These are phyloP conservation scores for Psilocybe sp. DNA, from an alignment of 768 basidiomycete species.

Conservation along the genomic window DNA sequence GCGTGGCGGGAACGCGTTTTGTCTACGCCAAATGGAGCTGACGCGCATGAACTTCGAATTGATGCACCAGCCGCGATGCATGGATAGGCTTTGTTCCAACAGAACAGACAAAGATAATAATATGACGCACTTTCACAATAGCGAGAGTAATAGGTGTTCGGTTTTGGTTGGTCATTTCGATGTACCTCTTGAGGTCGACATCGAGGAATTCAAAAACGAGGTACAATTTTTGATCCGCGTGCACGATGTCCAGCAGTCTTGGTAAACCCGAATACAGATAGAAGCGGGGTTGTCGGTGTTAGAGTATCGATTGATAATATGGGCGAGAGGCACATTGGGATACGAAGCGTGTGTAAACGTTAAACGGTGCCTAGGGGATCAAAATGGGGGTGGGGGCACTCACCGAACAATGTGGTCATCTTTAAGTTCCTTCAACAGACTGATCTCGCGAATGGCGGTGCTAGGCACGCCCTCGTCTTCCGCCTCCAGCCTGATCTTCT, in stretches of 20 bases:
- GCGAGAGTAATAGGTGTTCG: conserved; percentile 70
- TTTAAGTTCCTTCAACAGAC: conserved; percentile 92
- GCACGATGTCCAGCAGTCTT: conserved; percentile 94
- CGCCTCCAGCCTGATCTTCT: conserved; percentile 97
- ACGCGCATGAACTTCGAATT: too few relatives aligned
- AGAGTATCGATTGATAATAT: background rate
- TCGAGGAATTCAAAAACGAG: conserved; percentile 98
- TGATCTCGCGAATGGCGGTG: conserved; percentile 98
- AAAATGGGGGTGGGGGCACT: conserved; percentile 15
- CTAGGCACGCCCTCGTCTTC: conserved; percentile 99
- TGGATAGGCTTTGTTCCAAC: conserved; percentile 11
- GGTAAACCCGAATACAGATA: conserved; percentile 1
- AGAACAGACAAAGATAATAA: conserved; percentile 8
- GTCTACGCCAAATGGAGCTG: background rate
- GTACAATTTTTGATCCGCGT: conserved; percentile 95
- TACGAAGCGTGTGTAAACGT: background rate
- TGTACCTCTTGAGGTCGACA: conserved; percentile 94
- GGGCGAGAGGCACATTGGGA: conserved; percentile 1
- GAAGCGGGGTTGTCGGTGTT: background rate
- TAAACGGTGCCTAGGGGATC: background rate
- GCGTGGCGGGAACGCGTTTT: conserved; percentile 23
- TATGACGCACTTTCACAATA: conserved; percentile 72
- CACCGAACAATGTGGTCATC: conserved; percentile 95
- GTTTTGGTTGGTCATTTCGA: conserved; percentile 79
- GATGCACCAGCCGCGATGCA: too few relatives aligned